Conservation (phyloP, 2,329 filamentous ascomycete genomes). For the Fusarium miscanthi region DNA sequence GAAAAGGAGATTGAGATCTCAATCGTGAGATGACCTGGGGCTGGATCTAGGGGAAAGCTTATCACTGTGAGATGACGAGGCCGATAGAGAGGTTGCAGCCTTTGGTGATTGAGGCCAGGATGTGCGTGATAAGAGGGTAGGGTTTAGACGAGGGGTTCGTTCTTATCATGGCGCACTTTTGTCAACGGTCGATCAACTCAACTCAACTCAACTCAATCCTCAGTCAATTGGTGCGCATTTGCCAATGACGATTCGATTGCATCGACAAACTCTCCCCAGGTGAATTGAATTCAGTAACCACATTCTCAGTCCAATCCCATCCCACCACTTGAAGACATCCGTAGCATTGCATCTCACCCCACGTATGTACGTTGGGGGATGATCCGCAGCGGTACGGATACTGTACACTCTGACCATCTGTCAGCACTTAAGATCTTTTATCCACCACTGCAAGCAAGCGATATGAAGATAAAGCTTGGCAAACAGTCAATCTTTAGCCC, state of each 20-base stretch:
- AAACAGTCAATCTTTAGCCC: neutral
- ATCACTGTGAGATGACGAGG: neutral
- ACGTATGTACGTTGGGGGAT: neutral
- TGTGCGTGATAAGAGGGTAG: conserved; percentile 2
- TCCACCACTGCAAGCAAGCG: conserved; percentile 4
- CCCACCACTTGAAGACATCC: neutral
- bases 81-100: neutral
- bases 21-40: neutral
- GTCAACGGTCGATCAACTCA: neutral
- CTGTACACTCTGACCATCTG: conserved; percentile 14
- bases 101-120: neutral
- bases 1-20: neutral
- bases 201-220: neutral
- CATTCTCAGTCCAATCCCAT: neutral
- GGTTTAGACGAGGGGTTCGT: conserved; percentile 5
- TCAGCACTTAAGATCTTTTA: conserved; percentile 2
- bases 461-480: neutral
- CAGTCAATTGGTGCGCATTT: neutral
- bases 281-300: neutral
- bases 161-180: conserved; percentile 1
- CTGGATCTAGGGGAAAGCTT: conserved; percentile 11
- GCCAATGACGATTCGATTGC: neutral
- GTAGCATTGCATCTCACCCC: neutral
- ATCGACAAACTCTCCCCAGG: neutral
- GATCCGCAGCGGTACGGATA: neutral